Base-by-base conservation (phyloP, 495 filamentous ascomycete species). In the Lasiosphaeria miniovina region DNA sequence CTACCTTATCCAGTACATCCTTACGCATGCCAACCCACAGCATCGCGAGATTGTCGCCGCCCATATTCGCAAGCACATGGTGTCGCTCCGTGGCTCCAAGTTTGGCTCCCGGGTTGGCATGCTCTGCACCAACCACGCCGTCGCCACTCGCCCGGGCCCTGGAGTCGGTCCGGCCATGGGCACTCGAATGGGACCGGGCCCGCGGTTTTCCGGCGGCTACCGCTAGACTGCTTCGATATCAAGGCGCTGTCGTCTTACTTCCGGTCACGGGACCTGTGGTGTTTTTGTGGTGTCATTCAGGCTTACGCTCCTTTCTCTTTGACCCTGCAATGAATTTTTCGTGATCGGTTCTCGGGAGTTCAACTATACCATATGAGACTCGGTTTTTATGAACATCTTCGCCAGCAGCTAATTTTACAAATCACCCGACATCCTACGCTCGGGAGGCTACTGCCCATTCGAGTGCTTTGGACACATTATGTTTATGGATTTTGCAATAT, bases 1-100 rank as follows among this genome's bases (percentile, higher is more conserved):
- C 76, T 98, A 98, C 70, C 83, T 98, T 51, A 90, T 98, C 58
- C 94, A 98, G 72, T 97, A 91, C 83, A 92, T 98, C 68, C 78
- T 98, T 62, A 93, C 90, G 51, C 88, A 97, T 72, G 86, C 91
- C 56, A 85, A 87, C 38, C 79, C 87, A 56, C 90, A 90, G 64
- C 94, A 97, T 69, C 90, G 92, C 61, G 94, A 98, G 68, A 80
- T 96, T 59, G 94, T 98, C 57, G 91, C 93, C 34, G 85, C 83
- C 40, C 95, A 98, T 70, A 93, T 98, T 65, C 88, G 92, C 63
- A 98, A 98, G 78, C 94, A 98, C 75, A 98, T 98, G 94, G 94
- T 98, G 33, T 98, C 95, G 60, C 86, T 98, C 40, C 92, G 94
- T 58, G 94, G 94, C 48, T 98, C 94, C 63, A 98, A 98, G 71